Base-by-base conservation (phyloP, 2,329 filamentous ascomycete genomes). In the Beauveria varroae region DNA sequence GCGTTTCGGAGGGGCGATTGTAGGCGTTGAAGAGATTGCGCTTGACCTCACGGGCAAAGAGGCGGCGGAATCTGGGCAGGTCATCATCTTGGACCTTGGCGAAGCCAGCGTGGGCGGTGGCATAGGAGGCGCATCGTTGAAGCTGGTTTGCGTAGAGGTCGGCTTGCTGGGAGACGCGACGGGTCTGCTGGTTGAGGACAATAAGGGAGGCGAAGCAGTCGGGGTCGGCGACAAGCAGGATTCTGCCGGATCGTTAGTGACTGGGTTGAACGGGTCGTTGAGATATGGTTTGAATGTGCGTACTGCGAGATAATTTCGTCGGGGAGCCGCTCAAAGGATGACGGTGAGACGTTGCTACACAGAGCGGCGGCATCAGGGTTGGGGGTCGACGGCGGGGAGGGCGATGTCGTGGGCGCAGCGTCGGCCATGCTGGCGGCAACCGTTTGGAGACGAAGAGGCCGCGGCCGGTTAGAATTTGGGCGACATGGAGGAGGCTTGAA, bases 11-110 rank as follows among this genome's bases (percentile, higher is more conserved):
- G 4, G 90, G 90, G 20, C 88, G 83, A 57, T 91, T 72, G 70
- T 90, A 93, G 41, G 87, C 85, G 66, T 90, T 86, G 71, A 93
- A 93, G 54, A 91, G 79, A 74, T 90, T 91, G 62, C 89, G 83
- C 73, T 91, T 90, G 65, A 88, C 83, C 70, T 93, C 86, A 55
- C 80, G 80, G 9, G 84, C 81, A 69, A 95, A 93, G 28, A 84
- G 77, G 22, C 79, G 79, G 61, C 89, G 87, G 37, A 93, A 76
- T 22, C 73, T 74, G 50, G 81, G 79, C 5, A 93, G 77, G 61
- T 83, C 78, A 37, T 80, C 76, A 54, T 79, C 75, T 47, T 75
- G 72, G 54, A 74, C 68, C 22, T 73, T 63, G 49, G 75, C 71
- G 26, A 75, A 65, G n/a, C 70, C 69, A 18, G 70, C 70, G 66